Evolutionary conservation across 257 asterid species (phyloP), one percentile per base, ranked within the genome.

Genomic region (Lithospermum erythrorhizon): DNA sequence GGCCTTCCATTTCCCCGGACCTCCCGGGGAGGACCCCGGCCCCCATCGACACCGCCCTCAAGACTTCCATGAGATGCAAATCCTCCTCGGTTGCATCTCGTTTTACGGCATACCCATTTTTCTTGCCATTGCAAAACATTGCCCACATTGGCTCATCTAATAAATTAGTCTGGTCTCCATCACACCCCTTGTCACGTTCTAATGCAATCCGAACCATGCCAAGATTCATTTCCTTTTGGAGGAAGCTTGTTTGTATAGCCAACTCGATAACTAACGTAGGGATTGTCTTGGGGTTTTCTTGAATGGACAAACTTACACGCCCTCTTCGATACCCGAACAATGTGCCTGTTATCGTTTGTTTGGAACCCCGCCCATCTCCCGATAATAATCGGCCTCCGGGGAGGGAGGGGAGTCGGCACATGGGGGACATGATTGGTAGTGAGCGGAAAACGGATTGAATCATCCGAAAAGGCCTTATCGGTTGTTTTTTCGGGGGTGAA

Each of bases 141-240:
- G 94, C 76, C 96, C 96, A 90, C 29, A 81, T 21, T 6, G 96
- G 88, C 83, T 90, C 98, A 0, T 83, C 93, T 1, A 79, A 21
- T 8, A 79, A 79, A 29, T 67, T 72, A 2, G 60, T 70, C 61
- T 67, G 75, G 56, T 72, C 81, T 10, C 59, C 70, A 1, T 66
- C 72, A 1, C 66, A 24, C 55, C 77, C 37, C 52, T 73, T 79
- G 6, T 79, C 84, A 17, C 79, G 70, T 65, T 79, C 84, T 61
- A 79, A 17, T 0, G 81, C 75, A 13, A 79, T 79, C 20, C 84
- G 47, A 19, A 79, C 79, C 84, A 79, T 79, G 41, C 84, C 84
- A 3, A 57, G 53, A 24, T 68, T 65, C 81, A 79, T 79, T n/a
- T 79, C 84, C 63, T 69, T 70, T 17, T 75, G 84, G 29, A 79